Conservation (phyloP, 306 rosid genomes). For the Vicia faba region DNA sequence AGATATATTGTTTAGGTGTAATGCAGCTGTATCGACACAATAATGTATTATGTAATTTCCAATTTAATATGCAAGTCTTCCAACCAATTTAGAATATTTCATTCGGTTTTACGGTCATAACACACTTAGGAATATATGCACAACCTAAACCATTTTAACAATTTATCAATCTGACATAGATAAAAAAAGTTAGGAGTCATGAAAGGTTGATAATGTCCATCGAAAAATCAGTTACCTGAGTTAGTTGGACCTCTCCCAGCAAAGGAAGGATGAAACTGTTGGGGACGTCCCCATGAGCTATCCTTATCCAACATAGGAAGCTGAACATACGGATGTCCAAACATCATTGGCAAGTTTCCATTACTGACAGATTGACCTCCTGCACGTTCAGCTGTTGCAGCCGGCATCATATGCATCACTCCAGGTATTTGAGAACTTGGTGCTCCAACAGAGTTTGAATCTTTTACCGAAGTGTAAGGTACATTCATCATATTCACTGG, state of each 20-base stretch:
- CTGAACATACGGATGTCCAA: constrained; percentile 82
- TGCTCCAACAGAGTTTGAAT: constrained; percentile 53
- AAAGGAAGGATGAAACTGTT: constrained; percentile 67
- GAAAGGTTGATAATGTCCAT: constrained; percentile 2
- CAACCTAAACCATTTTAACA: constrained; percentile 18
- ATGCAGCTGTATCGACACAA: constrained; percentile 49
- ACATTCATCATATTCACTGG: constrained; percentile 63
- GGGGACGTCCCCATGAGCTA: constrained; percentile 80
- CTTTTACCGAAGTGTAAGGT: constrained; percentile 64
- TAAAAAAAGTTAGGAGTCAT: no score
- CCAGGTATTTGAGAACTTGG: constrained; percentile 58
- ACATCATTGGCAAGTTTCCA: constrained; percentile 71
- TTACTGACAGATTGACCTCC: constrained; percentile 58
- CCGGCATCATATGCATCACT: constrained; percentile 68
- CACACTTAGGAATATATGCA: constrained; percentile 2
- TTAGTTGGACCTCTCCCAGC: constrained; percentile 64
- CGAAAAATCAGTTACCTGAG: constrained; percentile 59
- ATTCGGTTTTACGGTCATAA: constrained; percentile 7
- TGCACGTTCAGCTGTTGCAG: constrained; percentile 55
- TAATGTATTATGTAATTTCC: constrained; percentile 20
- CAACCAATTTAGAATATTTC: constrained; percentile 4
- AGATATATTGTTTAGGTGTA: constrained; percentile 55
- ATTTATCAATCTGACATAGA: background rate
- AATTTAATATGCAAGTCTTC: constrained; percentile 23
- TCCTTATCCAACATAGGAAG: constrained; percentile 83